Conservation (phyloP, 139 green algal species). For the Deuterostichococcus epilithicus region DNA sequence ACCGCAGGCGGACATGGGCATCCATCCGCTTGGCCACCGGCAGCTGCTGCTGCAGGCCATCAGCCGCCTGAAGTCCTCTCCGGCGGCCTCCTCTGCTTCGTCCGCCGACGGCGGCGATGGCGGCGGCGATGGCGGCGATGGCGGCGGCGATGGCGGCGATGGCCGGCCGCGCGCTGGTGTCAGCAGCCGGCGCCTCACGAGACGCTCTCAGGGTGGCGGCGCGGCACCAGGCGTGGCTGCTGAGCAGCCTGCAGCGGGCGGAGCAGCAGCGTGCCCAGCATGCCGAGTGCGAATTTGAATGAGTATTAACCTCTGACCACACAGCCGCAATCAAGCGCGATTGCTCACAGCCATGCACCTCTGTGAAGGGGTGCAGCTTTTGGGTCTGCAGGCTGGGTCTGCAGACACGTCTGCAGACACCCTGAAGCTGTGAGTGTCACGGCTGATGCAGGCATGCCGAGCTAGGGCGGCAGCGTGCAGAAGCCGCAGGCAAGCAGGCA, state of each 20-base stretch:
- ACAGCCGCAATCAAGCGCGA: too few species aligned
- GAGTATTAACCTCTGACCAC: constrained; percentile 12
- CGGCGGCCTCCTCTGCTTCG: not conserved
- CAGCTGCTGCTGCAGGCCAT: constrained; percentile 41
- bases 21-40: constrained; percentile 60
- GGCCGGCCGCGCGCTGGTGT: too few species aligned
- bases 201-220: not conserved
- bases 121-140: too few species aligned
- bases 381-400: too few species aligned
- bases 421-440: too few species aligned
- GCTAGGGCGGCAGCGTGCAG: too few species aligned
- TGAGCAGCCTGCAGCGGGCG: constrained; percentile 12
- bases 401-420: too few species aligned
- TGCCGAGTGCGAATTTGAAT: constrained; percentile 1
- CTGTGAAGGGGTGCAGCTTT: too few species aligned
- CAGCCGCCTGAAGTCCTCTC: constrained; percentile 2
- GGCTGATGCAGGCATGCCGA: not conserved
- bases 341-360: not conserved
- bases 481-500: not conserved
- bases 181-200: not conserved
- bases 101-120: not conserved
- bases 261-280: not conserved
- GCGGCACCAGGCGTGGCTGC: not conserved
- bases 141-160: too few species aligned
- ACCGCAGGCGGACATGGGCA: constrained; percentile 53